Evolutionary conservation across 2,329 filamentous ascomycete species (phyloP).

Genomic region (Penicillium sp.): DNA sequence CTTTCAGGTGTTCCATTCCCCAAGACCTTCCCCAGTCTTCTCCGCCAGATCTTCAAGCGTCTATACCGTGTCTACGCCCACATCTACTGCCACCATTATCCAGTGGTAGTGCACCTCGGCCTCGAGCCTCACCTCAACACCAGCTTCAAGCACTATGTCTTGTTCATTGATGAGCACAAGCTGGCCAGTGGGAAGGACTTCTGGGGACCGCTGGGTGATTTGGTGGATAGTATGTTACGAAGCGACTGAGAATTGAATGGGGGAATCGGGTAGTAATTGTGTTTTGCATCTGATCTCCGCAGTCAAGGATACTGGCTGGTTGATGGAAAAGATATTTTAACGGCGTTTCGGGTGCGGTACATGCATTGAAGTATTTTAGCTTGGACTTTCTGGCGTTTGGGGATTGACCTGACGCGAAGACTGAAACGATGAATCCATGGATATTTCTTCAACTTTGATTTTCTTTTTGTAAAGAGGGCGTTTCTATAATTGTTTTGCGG

Average conservation of each 20-base stretch:
- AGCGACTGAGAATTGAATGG: constrained; percentile 65
- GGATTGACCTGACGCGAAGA: background rate
- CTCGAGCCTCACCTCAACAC: constrained; percentile 97
- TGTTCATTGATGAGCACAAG: constrained; percentile 96
- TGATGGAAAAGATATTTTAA: constrained; percentile 11
- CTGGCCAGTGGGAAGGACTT: constrained; percentile 93
- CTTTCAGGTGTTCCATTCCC: constrained; percentile 81
- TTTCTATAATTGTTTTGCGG: background rate
- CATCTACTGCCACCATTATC: constrained; percentile 99
- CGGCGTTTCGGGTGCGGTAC: constrained; percentile 24
- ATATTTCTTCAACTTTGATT: background rate
- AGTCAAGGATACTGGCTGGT: constrained; percentile 5
- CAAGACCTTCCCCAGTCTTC: constrained; percentile 81
- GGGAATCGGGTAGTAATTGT: constrained; percentile 2
- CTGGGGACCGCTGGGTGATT: constrained; percentile 90
- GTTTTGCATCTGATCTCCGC: constrained; percentile 9
- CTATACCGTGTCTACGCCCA: constrained; percentile 98
- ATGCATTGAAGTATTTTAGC: constrained; percentile 21
- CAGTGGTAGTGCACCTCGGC: constrained; percentile 89
- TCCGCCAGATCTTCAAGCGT: constrained; percentile 97
- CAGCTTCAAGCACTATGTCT: constrained; percentile 98
- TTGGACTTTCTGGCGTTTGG: constrained; percentile 11
- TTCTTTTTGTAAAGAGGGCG: background rate
- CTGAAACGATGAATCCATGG: constrained; percentile 5
- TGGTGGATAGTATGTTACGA: constrained; percentile 96